Percentiles rank a stretch among this genome's conserved stretches.
These are phyloP conservation scores for Didymella exigua DNA, from an alignment of 2,329 filamentous ascomycete species.

Conservation along the genomic window DNA sequence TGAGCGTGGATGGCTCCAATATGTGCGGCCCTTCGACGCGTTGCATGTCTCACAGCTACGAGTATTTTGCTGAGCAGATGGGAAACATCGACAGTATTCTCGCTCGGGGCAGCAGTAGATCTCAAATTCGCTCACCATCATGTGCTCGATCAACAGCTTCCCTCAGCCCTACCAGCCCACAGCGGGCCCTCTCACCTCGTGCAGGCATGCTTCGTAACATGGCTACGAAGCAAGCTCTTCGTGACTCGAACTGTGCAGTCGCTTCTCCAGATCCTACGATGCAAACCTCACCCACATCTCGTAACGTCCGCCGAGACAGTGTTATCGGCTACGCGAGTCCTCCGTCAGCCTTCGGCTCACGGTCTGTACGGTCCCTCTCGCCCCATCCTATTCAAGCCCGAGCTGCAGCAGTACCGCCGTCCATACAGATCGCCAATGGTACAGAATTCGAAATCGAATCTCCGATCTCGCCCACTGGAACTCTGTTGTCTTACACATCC, in stretches of 20 bases:
- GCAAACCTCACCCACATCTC: background rate
- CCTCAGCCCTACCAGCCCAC: slow-evolving; percentile 20
- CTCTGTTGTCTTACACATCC: slow-evolving; percentile 39
- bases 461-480: slow-evolving; percentile 36
- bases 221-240: slow-evolving; percentile 4
- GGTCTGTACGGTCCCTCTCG: background rate
- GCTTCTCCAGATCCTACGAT: background rate
- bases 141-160: slow-evolving; percentile 11
- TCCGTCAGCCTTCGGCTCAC: background rate
- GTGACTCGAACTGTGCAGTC: background rate
- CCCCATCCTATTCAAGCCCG: background rate
- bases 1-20: slow-evolving; percentile 37
- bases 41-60: slow-evolving; percentile 22
- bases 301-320: slow-evolving; percentile 1
- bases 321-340: background rate
- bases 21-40: slow-evolving; percentile 28
- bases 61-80: slow-evolving; percentile 18
- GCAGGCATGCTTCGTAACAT: slow-evolving; percentile 37
- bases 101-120: background rate
- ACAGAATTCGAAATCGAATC: slow-evolving; percentile 28
- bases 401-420: background rate
- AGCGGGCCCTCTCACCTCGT: slow-evolving; percentile 28
- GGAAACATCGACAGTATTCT: slow-evolving; percentile 25
- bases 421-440: slow-evolving; percentile 40
- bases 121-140: background rate